Evolutionary conservation across 2,329 filamentous ascomycete genomes (phyloP), one percentile per base, ranked within the genome.

Genomic region (Hypoxylon sp.): DNA sequence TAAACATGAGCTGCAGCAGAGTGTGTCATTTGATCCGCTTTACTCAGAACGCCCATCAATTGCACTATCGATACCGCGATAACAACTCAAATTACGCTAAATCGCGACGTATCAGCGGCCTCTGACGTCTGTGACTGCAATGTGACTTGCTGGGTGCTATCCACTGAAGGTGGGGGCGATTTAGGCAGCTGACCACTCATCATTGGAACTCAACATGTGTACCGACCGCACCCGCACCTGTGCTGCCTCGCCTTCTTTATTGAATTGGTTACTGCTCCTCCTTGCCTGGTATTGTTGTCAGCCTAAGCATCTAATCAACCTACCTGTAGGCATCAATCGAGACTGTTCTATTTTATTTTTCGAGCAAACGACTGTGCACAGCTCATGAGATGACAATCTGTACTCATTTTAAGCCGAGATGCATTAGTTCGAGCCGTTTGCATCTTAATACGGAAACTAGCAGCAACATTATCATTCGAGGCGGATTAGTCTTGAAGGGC

Each of bases 11-110:
- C 54, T 68, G 59, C 66, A 61, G 46, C 44, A 27, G 61, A 65
- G 66, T 71, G 68, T 73, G 70, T 73, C 72, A 73, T 73, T 73
- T 71, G 70, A 72, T 68, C 70, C 70, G 53, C 54, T 51, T 60
- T 54, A 46, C 49, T 44, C n/a, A 42, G 49, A 51, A 63, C 46
- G 58, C 71, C 69, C 71, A 72, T 72, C 71, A 68, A 61, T 61
- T 55, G 14, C 54, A 20, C 60, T 71, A 72, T 70, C 70, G 68
- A 69, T 70, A 69, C 59, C n/a, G 44, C 67, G 67, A 69, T 69
- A 72, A 63, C 67, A 68, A 27, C 13, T 59, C 35, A 10, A 17
- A 57, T 48, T 61, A 42, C 64, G 51, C 70, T 54, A 64, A 66
- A 66, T 56, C 54, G 46, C 62, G 33, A 44, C 61, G 55, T 64